These are phyloP conservation scores for Westerdykella aurantiaca DNA, from an alignment of 2,329 filamentous ascomycete species.

Conservation along the genomic window DNA sequence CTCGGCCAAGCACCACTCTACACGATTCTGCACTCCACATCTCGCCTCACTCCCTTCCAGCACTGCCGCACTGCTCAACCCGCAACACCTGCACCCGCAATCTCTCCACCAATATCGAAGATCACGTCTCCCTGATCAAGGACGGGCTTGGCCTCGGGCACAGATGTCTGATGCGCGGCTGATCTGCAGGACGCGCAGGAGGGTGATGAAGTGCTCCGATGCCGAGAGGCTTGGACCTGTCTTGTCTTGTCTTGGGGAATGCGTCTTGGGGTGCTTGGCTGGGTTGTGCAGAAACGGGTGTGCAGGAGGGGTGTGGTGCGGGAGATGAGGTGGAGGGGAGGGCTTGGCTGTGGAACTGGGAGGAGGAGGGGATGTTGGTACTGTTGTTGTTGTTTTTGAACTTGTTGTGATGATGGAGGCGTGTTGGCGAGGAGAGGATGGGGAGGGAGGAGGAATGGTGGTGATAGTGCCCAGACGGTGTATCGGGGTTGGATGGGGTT, in stretches of 20 bases:
- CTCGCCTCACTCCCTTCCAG: too few species aligned
- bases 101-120: too few species aligned
- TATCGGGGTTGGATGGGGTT: too few species aligned
- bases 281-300: background rate
- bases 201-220: background rate
- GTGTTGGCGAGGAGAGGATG: background rate
- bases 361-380: background rate
- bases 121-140: too few species aligned
- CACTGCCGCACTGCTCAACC: too few species aligned
- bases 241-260: background rate
- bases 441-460: background rate
- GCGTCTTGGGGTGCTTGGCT: too few species aligned
- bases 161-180: too few species aligned
- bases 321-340: constrained; percentile 4
- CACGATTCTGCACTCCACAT: too few species aligned
- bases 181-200: too few species aligned
- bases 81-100: too few species aligned
- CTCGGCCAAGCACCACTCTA: too few species aligned
- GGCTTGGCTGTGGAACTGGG: constrained; percentile 10
- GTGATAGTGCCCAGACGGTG: background rate
- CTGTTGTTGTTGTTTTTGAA: background rate
- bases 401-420: background rate
- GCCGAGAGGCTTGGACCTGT: constrained; percentile 2
- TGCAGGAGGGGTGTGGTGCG: constrained; percentile 1
- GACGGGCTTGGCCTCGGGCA: too few species aligned